Percentiles rank a stretch among this genome's conserved stretches.
phyloP scores from a whole-genome alignment of 164 flowering plant species.

The Hamamelis virginiana region DNA sequence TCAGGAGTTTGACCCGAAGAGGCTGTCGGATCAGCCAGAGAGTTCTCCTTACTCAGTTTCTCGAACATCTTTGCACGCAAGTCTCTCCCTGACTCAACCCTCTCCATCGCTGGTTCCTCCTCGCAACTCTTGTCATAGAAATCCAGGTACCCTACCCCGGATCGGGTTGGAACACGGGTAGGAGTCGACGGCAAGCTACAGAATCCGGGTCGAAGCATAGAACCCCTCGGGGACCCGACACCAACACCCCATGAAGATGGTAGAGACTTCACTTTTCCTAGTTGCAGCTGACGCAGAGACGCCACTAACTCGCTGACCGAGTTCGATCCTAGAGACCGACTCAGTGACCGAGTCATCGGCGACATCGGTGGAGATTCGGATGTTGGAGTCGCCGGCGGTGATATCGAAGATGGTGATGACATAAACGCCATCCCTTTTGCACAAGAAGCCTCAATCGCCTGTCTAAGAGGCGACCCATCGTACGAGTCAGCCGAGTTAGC shows the following conservation, averaged over 20 bases:
- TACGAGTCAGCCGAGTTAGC: constrained; percentile 28
- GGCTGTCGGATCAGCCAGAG: constrained; percentile 23
- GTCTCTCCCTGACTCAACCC: constrained; percentile 70
- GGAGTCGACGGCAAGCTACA: constrained; percentile 69
- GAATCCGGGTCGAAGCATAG: constrained; percentile 49
- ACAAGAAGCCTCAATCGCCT: constrained; percentile 32
- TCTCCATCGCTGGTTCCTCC: constrained; percentile 60
- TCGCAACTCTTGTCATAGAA: constrained; percentile 22
- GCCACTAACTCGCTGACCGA: constrained; percentile 53
- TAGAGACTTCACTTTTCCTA: constrained; percentile 50
- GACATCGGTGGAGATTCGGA: constrained; percentile 54
- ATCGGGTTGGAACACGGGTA: constrained; percentile 29
- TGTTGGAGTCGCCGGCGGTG: constrained; percentile 44
- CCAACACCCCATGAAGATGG: constrained; percentile 37
- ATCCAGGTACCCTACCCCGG: constrained; percentile 26
- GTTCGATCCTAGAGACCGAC: constrained; percentile 36
- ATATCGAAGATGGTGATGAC: constrained; percentile 36
- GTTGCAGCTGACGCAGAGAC: constrained; percentile 58
- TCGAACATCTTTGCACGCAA: constrained; percentile 54
- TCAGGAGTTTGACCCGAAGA: constrained; percentile 34
- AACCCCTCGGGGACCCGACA: constrained; percentile 38
- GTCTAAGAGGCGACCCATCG: constrained; percentile 57
- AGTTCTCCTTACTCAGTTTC: constrained; percentile 63
- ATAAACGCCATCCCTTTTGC: constrained; percentile 13
- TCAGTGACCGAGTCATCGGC: constrained; percentile 34